Evolutionary conservation across 805 yeast genomes (phyloP), one percentile per base, ranked within the genome.

Genomic region (Suhomyces sp.): DNA sequence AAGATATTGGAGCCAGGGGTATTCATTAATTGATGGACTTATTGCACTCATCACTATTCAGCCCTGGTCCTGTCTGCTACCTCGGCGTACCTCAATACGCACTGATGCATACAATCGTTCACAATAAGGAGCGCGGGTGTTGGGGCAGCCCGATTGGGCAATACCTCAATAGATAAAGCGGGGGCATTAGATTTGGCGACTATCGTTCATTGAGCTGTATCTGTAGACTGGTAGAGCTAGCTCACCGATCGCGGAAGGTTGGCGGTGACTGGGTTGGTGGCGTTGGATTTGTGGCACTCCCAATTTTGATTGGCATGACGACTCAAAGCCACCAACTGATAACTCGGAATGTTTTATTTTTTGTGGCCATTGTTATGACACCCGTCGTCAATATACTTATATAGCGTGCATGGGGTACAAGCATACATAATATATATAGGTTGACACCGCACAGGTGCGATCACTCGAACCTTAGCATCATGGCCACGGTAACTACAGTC

Each of bases 401-500:
- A 37, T 37, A 31, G 3, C 35, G 15, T 31, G 17, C 35, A n/a
- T 31, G 35, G 35, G 17, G 17, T 17, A 31, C 35, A 31, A n/a
- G 35, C 35, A 6, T n/a, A 31, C 35, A 31, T 31, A n/a, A 31
- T 31, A 31, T 31, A 31, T 31, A 31, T 31, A 31, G 17, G 17
- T 31, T n/a, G 20, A 8, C 22, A 17, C 40, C 20, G 15, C 21
- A 10, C 41, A n/a, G 40, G 41, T 17, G 22, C 41, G 40, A 12
- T 8, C 41, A 19, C 13, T 37, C 20, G 22, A 19, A 9, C 15
- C 4, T 19, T 4, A 15, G 21, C 12, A 37, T 21, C 25, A 54
- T 54, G 56, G 48, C 53, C 43, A 54, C 57, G 6, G 51, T 49
- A 4, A 54, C 57, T 3, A 54, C 55, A 15, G 48, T 52, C 39